phyloP scores from a whole-genome alignment of 2,329 filamentous ascomycete genomes.

The Raffaelea albimanens region DNA sequence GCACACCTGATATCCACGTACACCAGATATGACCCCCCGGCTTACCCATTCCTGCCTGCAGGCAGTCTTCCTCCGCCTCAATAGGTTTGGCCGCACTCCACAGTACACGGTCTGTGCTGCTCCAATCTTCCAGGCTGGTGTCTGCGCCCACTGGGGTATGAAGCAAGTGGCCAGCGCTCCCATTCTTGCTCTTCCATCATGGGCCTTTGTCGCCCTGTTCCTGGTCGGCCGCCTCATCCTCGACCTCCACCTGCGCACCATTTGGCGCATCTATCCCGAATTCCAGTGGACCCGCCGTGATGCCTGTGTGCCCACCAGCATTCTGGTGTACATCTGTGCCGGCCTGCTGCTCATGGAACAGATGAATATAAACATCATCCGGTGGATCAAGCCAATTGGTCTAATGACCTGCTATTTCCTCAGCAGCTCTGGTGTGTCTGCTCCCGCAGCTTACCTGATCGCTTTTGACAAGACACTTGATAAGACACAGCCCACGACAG shows the following conservation, averaged over 20 bases:
- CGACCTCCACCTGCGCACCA: not conserved
- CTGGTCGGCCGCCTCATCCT: not conserved
- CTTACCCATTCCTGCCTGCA: too few relatives aligned
- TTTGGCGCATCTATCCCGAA: not conserved
- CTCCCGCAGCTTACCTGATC: not conserved
- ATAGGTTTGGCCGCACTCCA: not conserved
- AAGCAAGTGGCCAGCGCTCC: not conserved
- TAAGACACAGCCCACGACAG: too few relatives aligned
- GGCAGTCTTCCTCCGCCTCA: slow-evolving; percentile 1
- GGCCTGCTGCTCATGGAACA: not conserved
- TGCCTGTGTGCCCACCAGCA: not conserved
- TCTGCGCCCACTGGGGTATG: not conserved
- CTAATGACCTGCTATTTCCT: not conserved
- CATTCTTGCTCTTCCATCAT: not conserved
- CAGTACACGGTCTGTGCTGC: not conserved
- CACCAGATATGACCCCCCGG: too few relatives aligned
- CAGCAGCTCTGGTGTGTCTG: not conserved
- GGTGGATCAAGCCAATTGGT: not conserved
- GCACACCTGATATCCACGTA: too few relatives aligned
- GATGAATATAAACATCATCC: not conserved
- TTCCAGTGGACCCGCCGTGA: not conserved
- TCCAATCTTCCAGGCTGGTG: not conserved
- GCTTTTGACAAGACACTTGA: not conserved
- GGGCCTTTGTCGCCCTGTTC: not conserved
- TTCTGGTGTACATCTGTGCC: not conserved